phyloP scores from a whole-genome alignment of 345 rosid genomes.

The Citrus sinensis region DVS_A1.0 CM039162.1:9392501-9393000 shows the following conservation, averaged over 20 bases:
- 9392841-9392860: background rate
- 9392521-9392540: too few relatives aligned
- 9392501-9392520: too few relatives aligned
- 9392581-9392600: background rate
- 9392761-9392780: conserved; percentile 6
- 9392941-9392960: background rate
- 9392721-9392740: too few relatives aligned
- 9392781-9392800: background rate
- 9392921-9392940: conserved; percentile 5
- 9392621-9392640: background rate
- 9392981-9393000: background rate
- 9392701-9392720: background rate
- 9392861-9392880: background rate
- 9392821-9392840: too few relatives aligned
- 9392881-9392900: background rate
- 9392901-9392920: background rate
- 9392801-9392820: background rate
- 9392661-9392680: background rate
- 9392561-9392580: background rate
- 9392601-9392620: background rate
- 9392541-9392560: too few relatives aligned
- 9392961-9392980: background rate
- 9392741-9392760: background rate
- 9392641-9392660: background rate
- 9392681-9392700: background rate